Evolutionary conservation across 257 asterid genomes (phyloP).

Genomic region (Anisodus tanguticus): DNA sequence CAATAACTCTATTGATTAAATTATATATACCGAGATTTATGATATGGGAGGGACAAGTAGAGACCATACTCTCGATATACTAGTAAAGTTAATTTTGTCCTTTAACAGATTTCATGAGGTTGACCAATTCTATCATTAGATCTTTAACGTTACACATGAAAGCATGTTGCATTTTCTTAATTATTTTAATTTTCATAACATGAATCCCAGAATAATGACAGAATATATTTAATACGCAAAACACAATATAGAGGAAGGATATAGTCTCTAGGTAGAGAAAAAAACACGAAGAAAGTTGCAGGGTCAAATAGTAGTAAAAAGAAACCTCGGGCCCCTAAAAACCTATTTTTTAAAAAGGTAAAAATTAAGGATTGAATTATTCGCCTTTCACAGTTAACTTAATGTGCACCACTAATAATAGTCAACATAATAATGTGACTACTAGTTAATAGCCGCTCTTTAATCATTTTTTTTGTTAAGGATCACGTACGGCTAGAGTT

Average conservation of each 20-base stretch:
- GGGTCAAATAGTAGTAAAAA: conserved; percentile 48
- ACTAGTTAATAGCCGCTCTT: conserved; percentile 32
- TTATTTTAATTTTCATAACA: neutral
- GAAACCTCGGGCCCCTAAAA: conserved; percentile 75
- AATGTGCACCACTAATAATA: conserved; percentile 4
- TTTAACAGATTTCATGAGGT: conserved; percentile 25
- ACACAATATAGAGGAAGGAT: neutral
- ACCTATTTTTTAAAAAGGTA: conserved; percentile 26
- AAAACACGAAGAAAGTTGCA: neutral
- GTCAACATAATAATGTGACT: conserved; percentile 19
- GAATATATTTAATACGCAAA: conserved; percentile 8
- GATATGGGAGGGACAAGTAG: conserved; percentile 13
- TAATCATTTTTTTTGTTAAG: conserved; percentile 20
- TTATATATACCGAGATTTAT: conserved; percentile 19
- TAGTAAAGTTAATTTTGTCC: conserved; percentile 29
- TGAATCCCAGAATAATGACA: conserved; percentile 24
- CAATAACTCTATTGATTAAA: conserved; percentile 20
- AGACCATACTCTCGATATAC: conserved; percentile 10
- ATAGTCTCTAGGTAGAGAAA: conserved; percentile 7
- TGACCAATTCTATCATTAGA: conserved; percentile 7
- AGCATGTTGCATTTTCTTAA: neutral
- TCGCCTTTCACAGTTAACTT: conserved; percentile 30
- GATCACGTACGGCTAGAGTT: conserved; percentile 35
- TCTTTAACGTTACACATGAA: conserved; percentile 4
- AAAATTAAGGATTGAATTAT: conserved; percentile 33